A percentile compares a stretch with the other conserved stretches of the same genome.
Evolutionary conservation across 2,329 filamentous ascomycete genomes (phyloP).

Genomic region (Zymoseptoria tritici): DNA sequence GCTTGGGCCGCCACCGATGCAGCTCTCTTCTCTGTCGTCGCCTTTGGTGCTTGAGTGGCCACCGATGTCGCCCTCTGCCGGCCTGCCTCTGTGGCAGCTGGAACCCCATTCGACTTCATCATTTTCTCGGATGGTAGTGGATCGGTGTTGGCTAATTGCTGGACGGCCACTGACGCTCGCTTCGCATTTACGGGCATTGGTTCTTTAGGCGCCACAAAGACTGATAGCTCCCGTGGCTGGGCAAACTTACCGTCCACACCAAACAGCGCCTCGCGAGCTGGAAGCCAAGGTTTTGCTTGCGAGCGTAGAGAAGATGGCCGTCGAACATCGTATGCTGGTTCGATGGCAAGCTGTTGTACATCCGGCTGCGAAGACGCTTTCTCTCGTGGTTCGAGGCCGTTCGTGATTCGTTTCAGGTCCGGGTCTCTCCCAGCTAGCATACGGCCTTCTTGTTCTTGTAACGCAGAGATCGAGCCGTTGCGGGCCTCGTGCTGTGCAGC

Average conservation of each 20-base stretch:
- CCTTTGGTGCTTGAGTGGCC: background rate
- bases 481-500: conserved; percentile 36
- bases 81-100: background rate
- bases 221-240: background rate
- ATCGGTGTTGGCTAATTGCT: background rate
- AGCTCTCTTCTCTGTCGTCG: background rate
- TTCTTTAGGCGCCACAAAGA: background rate
- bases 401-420: background rate
- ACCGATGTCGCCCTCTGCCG: background rate
- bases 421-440: background rate
- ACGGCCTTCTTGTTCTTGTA: conserved; percentile 22
- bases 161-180: background rate
- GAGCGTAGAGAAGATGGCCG: background rate
- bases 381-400: background rate
- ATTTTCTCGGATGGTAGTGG: background rate
- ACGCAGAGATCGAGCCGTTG: conserved; percentile 34
- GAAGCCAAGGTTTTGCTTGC: background rate
- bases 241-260: background rate
- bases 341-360: background rate
- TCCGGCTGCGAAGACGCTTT: background rate
- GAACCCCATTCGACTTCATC: background rate
- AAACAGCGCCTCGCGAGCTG: background rate
- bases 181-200: background rate
- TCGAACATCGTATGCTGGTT: background rate
- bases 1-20: background rate